These are phyloP conservation scores for Mucor saturninus DNA, from an alignment of 371 early-diverging fungal species.

Conservation along the genomic window DNA sequence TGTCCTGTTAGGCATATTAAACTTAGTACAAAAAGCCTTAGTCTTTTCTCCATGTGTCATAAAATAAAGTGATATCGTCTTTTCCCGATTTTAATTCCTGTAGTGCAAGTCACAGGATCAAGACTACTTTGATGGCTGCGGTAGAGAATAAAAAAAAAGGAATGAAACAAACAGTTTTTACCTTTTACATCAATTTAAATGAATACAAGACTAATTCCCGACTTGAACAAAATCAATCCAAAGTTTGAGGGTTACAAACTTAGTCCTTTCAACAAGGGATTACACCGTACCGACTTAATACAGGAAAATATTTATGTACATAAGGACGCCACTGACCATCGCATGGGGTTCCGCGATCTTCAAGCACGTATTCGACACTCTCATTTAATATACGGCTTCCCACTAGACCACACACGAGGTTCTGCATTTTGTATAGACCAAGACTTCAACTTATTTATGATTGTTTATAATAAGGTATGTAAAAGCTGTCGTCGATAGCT, in stretches of 20 bases:
- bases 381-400: conserved; percentile 60
- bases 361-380: conserved; percentile 73
- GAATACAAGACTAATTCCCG: conserved; percentile 7
- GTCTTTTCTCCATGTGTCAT: no score
- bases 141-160: no score
- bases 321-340: conserved; percentile 19
- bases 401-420: conserved; percentile 26
- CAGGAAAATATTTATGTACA: conserved; percentile 8
- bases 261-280: conserved; percentile 48
- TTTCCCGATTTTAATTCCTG: no score
- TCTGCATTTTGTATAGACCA: conserved; percentile 53
- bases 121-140: no score
- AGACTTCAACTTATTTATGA: conserved; percentile 40
- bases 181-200: not conserved
- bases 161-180: no score
- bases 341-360: conserved; percentile 63
- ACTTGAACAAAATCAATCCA: conserved; percentile 48
- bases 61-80: no score
- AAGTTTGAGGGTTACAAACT: conserved; percentile 79
- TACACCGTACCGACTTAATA: conserved; percentile 33
- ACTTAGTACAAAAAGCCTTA: no score
- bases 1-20: no score
- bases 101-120: no score
- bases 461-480: conserved; percentile 52
- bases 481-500: not conserved